Percentiles rank a stretch among this genome's conserved stretches.
These are phyloP conservation scores for Syzygium aqueum DNA, from an alignment of 345 rosid species.

Conservation along the genomic window DNA sequence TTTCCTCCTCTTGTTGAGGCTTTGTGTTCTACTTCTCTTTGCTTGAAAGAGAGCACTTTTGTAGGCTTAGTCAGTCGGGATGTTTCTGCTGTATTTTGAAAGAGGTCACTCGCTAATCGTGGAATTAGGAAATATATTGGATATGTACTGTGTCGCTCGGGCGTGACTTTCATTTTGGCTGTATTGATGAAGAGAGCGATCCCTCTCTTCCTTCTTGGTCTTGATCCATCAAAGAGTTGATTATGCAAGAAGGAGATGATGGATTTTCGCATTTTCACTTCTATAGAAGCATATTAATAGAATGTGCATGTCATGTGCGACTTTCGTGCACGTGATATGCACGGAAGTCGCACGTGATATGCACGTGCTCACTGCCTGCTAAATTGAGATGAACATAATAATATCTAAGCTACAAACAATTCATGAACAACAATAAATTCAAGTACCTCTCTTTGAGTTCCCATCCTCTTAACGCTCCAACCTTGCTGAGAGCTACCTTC, in stretches of 20 bases:
- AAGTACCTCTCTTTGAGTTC: background rate
- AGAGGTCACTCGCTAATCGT: background rate
- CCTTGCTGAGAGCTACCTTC: background rate
- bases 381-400: too few species aligned
- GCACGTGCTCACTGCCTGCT: too few species aligned
- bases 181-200: background rate
- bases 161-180: background rate
- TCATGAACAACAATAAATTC: fast-evolving
- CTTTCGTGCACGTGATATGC: too few species aligned
- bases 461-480: background rate
- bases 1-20: background rate
- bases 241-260: too few species aligned
- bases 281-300: too few species aligned
- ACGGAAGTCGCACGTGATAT: too few species aligned
- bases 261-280: too few species aligned
- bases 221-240: too few species aligned
- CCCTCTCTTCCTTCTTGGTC: too few species aligned
- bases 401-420: fast-evolving
- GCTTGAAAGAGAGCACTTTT: background rate
- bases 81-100: background rate
- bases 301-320: too few species aligned
- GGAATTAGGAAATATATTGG: background rate
- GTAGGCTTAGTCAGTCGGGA: background rate
- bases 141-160: background rate
- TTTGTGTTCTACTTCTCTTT: background rate